A percentile compares a stretch with the other conserved stretches of the same genome.
phyloP scores from a whole-genome alignment of 441 rosid genomes.

The Kokia cookei region DNA sequence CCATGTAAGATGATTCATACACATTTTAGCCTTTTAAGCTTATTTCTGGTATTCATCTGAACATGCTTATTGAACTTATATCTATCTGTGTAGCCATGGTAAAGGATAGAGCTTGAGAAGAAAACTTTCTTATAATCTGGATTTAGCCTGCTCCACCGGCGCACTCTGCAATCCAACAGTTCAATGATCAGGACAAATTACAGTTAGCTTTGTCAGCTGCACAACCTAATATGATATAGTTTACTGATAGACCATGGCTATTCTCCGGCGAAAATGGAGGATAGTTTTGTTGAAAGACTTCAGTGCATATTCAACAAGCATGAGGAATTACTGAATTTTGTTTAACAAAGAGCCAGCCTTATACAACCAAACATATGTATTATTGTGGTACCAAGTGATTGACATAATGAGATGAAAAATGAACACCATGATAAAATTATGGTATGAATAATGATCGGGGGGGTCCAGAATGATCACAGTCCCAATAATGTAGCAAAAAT shows the following conservation, averaged over 20 bases:
- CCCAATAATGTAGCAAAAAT: not conserved
- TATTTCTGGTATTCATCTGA: not conserved
- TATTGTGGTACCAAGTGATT: not conserved
- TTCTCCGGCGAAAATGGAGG: not conserved
- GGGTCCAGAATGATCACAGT: not conserved
- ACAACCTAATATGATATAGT: not conserved
- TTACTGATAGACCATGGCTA: not conserved
- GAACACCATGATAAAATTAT: too few relatives aligned
- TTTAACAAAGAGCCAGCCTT: too few relatives aligned
- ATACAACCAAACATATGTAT: too few relatives aligned
- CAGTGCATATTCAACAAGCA: not conserved
- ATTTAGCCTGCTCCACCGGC: conserved; percentile 46
- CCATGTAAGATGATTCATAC: not conserved
- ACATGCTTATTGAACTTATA: conserved; percentile 1
- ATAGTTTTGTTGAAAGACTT: not conserved
- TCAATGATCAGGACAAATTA: conserved; percentile 1
- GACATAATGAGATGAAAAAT: not conserved
- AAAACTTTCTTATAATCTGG: conserved; percentile 41
- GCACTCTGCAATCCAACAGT: conserved; percentile 46
- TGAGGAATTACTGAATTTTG: not conserved
- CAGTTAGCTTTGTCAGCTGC: not conserved
- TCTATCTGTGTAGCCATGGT: not conserved
- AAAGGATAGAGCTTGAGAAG: not conserved
- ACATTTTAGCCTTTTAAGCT: not conserved
- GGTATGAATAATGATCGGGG: too few relatives aligned